These are phyloP conservation scores for Yamadazyma triangularis DNA, from an alignment of 1,139 yeast species.

Conservation along the genomic window DNA sequence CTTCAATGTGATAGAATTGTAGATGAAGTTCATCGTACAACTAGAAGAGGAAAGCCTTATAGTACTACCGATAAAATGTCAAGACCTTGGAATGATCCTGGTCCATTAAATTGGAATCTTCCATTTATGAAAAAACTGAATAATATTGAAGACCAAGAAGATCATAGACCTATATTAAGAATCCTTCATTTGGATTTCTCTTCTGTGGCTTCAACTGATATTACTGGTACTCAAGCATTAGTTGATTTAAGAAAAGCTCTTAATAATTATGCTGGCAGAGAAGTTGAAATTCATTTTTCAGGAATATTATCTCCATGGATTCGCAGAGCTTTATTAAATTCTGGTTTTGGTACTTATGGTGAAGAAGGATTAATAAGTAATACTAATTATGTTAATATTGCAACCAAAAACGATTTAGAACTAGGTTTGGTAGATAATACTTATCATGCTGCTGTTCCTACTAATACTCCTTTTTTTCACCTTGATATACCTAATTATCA, in stretches of 20 bases:
- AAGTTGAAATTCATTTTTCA: conserved; percentile 85
- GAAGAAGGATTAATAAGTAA: conserved; percentile 40
- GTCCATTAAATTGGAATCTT: conserved; percentile 42
- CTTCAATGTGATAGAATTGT: conserved; percentile 65
- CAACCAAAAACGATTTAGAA: conserved; percentile 32
- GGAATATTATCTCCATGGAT: conserved; percentile 88
- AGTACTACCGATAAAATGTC: conserved; percentile 51
- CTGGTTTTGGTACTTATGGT: conserved; percentile 71
- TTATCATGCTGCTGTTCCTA: conserved; percentile 57
- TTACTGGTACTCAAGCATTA: conserved; percentile 74
- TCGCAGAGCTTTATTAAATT: conserved; percentile 66
- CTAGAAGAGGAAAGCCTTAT: conserved; percentile 57
- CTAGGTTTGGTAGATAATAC: conserved; percentile 23
- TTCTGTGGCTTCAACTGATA: conserved; percentile 68
- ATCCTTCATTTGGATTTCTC: conserved; percentile 79
- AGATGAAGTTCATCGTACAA: conserved; percentile 60
- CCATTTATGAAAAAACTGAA: conserved; percentile 22
- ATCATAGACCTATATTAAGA: conserved; percentile 61
- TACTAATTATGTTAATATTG: conserved; percentile 38
- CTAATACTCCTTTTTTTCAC: conserved; percentile 83
- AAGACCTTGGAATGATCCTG: conserved; percentile 91
- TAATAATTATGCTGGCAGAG: conserved; percentile 72
- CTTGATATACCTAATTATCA: conserved; percentile 76
- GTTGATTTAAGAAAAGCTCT: conserved; percentile 73
- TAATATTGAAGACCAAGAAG: conserved; percentile 18